Evolutionary conservation across 495 filamentous ascomycete species (phyloP), one percentile per base, ranked within the genome.

Genomic region (Neurospora africana): DNA sequence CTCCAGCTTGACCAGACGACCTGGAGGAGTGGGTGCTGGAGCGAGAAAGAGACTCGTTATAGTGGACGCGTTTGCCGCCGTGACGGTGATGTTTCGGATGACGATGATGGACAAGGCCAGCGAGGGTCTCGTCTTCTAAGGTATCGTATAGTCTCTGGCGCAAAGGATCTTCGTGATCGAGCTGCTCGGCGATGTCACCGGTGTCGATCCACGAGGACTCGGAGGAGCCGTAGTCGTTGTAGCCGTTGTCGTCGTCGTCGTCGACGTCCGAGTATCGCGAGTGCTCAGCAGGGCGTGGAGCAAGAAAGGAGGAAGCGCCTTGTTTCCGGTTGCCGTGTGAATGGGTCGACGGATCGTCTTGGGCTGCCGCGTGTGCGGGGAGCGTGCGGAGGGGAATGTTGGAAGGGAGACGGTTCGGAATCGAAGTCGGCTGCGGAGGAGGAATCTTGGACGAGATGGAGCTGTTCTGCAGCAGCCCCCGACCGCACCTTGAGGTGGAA

Each of bases 171-270:
- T 95, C 92, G 74, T 88, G 87, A 82, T 90, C 91, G 70, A 93
- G 86, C 86, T 96, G 94, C 83, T 97, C 93, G 75, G 91, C 91
- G 72, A 98, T 87, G 82, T 98, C 95, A 69, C 93, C 95, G 68
- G 94, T 95, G 78, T 97, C 93, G 78, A 92, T 92, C 94, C 93
- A 97, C 37, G 92, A 94, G 70, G 91, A 93, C 78, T 87, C 89
- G 76, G 81, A 84, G 71, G 89, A 91, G 78, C 78, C 79, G 53
- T 65, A 35, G 76, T 75, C 78, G 78, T 78, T 77, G 71, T 81
- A 76, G 43, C 76, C 78, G 38, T 61, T 71, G 78, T 77, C 78
- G 38, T 61, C 72, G 78, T 76, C 78, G 78, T 78, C 79, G 69
- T 81, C 78, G 43, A 76, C 77, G 37, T 58, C 71, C 5, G 78